Evolutionary conservation across 2,329 filamentous ascomycete genomes (phyloP).

Genomic region (Verticillium zaregamsianum): DNA sequence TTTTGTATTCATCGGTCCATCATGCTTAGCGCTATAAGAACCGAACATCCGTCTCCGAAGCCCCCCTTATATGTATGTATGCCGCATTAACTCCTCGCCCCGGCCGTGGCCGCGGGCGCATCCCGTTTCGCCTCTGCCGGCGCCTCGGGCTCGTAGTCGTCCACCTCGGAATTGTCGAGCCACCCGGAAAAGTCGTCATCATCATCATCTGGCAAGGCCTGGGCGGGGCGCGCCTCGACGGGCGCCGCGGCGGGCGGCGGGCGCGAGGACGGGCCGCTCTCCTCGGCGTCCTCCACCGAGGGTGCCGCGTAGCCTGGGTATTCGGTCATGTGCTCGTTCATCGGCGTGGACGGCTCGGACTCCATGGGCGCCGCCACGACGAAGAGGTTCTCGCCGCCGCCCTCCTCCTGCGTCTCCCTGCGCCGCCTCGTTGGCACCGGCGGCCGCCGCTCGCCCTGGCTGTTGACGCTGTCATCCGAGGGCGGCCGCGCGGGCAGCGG

Average conservation of each 20-base stretch:
- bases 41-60: neutral
- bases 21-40: neutral
- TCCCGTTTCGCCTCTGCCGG: neutral
- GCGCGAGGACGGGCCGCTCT: constrained; percentile 13
- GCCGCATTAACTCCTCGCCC: neutral
- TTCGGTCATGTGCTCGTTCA: constrained; percentile 22
- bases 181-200: constrained; percentile 14
- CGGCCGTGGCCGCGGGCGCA: neutral
- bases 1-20: too few species aligned
- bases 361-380: constrained; percentile 63
- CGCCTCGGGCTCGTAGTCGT: neutral
- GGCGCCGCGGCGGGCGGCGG: neutral
- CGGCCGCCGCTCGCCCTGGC: constrained; percentile 27
- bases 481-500: constrained; percentile 11
- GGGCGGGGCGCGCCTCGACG: neutral
- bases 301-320: constrained; percentile 20
- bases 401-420: constrained; percentile 24
- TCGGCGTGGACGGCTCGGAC: constrained; percentile 53
- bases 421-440: constrained; percentile 44
- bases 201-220: neutral
- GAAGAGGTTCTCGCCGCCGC: constrained; percentile 39
- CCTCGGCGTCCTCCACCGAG: constrained; percentile 29
- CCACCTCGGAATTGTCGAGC: constrained; percentile 10
- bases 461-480: constrained; percentile 6
- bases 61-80: neutral